Percentiles rank a stretch among this genome's conserved stretches.
Evolutionary conservation across 108 stramenopile species (phyloP).

Genomic region (Thalassiosira profunda): DNA sequence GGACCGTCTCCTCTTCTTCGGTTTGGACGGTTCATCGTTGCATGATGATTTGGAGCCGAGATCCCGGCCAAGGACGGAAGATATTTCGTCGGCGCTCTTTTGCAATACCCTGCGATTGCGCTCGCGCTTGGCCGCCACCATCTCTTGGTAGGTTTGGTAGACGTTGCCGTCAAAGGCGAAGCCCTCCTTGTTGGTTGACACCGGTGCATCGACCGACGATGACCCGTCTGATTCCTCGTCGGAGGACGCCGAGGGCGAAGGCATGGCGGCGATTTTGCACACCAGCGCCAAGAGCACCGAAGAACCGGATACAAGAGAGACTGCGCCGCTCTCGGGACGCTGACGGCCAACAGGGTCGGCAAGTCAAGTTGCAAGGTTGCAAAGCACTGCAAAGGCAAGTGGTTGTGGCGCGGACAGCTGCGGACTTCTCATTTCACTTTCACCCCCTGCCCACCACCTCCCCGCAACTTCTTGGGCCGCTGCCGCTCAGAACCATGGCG

Average conservation of each 20-base stretch:
- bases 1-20: neutral
- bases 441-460: too few relatives aligned
- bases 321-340: too few relatives aligned
- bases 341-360: too few relatives aligned
- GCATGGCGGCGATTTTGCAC: neutral
- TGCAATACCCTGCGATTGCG: neutral
- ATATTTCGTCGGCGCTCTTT: constrained; percentile 6
- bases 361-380: too few relatives aligned
- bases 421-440: too few relatives aligned
- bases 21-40: neutral
- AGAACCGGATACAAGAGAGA: too few relatives aligned
- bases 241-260: neutral
- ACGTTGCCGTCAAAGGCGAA: constrained; percentile 1
- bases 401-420: too few relatives aligned
- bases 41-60: constrained; percentile 1
- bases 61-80: neutral
- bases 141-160: constrained; percentile 1
- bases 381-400: too few relatives aligned
- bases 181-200: too few relatives aligned
- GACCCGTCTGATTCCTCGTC: neutral
- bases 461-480: too few relatives aligned
- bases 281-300: too few relatives aligned
- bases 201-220: too few relatives aligned
- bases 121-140: constrained; percentile 4
- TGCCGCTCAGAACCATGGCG: neutral